These are phyloP conservation scores for Aspergillus pseudoterreus DNA, from an alignment of 2,329 filamentous ascomycete genomes.

Conservation along the genomic window DNA sequence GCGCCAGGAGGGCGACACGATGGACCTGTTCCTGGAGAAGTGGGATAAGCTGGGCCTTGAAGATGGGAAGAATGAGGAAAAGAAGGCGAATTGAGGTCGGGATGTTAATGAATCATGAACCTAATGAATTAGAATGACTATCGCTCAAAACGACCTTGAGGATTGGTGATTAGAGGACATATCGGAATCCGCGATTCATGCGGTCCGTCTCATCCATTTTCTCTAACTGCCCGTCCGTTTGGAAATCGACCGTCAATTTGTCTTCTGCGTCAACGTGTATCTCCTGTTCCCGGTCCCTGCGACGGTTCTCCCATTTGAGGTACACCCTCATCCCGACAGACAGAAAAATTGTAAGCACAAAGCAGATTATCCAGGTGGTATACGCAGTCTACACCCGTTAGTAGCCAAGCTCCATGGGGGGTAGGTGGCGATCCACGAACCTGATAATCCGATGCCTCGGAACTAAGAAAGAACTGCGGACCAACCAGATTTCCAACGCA, in stretches of 20 bases:
- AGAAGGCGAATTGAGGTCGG: no score
- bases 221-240: slow-evolving; percentile 10
- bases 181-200: slow-evolving; percentile 17
- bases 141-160: no score
- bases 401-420: background rate
- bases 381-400: slow-evolving; percentile 15
- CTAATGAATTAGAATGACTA: no score
- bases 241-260: slow-evolving; percentile 6
- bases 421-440: background rate
- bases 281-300: slow-evolving; percentile 12
- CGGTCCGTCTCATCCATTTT: slow-evolving; percentile 18
- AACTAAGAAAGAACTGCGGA: slow-evolving; percentile 13
- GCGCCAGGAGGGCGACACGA: slow-evolving; percentile 3
- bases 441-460: slow-evolving; percentile 12
- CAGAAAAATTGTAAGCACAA: slow-evolving; percentile 15
- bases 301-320: slow-evolving; percentile 9
- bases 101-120: no score
- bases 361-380: slow-evolving; percentile 18
- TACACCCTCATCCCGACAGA: slow-evolving; percentile 10
- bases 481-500: slow-evolving; percentile 17
- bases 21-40: slow-evolving; percentile 28
- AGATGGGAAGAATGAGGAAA: background rate
- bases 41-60: slow-evolving; percentile 21
- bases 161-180: slow-evolving; percentile 11
- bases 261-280: slow-evolving; percentile 13